Evolutionary conservation across 202 grass and related monocot genomes (phyloP).

Genomic region (Saccharum hybrid): DNA sequence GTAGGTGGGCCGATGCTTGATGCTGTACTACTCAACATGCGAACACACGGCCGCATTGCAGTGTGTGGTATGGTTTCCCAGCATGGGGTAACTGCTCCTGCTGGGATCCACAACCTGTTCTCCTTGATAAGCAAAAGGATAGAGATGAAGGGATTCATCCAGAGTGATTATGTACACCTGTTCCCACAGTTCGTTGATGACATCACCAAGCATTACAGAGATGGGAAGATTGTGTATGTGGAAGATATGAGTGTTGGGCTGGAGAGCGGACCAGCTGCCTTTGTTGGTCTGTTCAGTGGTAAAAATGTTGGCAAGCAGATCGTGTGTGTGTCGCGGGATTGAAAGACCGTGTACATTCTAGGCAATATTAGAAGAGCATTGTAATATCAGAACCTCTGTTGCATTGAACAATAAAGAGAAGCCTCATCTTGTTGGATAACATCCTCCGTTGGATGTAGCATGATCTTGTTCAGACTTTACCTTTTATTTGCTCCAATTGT

Average conservation of each 20-base stretch:
- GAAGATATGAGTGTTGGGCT: slow-evolving; percentile 72
- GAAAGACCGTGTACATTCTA: neutral
- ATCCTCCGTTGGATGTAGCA: too few relatives aligned
- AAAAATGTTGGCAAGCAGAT: slow-evolving; percentile 90
- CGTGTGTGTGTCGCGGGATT: slow-evolving; percentile 59
- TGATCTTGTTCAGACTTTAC: neutral
- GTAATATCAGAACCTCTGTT: neutral
- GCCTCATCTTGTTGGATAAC: neutral
- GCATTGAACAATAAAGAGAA: neutral
- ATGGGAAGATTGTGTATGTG: slow-evolving; percentile 68
- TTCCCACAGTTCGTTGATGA: slow-evolving; percentile 60
- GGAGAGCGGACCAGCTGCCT: slow-evolving; percentile 63
- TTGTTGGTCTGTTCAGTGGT: slow-evolving; percentile 82
- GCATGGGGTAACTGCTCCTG: slow-evolving; percentile 51
- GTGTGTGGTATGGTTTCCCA: slow-evolving; percentile 95
- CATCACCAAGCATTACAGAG: slow-evolving; percentile 56
- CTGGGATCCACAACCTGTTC: slow-evolving; percentile 69
- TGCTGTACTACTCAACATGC: slow-evolving; percentile 80
- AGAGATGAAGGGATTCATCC: slow-evolving; percentile 76
- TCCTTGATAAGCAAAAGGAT: slow-evolving; percentile 62
- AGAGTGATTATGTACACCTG: slow-evolving; percentile 68
- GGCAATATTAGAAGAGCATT: neutral
- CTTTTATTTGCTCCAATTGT: too few relatives aligned
- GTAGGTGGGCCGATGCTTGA: slow-evolving; percentile 83
- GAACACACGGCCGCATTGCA: slow-evolving; percentile 73